These are phyloP conservation scores for Amylocarpus encephaloides DNA, from an alignment of 2,329 filamentous ascomycete species.

Conservation along the genomic window DNA sequence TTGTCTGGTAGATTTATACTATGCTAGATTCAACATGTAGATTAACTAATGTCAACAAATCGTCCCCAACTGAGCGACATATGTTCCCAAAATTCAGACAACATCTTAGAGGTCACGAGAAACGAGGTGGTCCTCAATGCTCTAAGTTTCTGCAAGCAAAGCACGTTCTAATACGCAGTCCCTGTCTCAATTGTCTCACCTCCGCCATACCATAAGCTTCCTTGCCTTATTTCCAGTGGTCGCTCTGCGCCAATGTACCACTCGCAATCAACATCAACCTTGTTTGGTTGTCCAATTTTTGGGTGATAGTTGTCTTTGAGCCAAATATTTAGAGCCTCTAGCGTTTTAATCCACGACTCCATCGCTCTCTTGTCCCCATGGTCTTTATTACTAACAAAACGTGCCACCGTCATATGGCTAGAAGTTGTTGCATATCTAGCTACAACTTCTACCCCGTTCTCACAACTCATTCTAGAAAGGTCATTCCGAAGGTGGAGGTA, in stretches of 20 bases:
- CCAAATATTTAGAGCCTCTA: background rate
- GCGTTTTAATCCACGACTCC: background rate
- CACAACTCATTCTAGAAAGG: background rate
- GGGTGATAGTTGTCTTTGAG: background rate
- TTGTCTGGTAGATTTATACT: too few relatives aligned
- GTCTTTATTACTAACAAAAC: background rate
- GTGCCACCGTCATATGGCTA: background rate
- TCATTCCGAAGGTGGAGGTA: background rate
- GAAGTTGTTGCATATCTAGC: background rate
- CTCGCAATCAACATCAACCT: background rate
- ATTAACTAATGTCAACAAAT: too few relatives aligned
- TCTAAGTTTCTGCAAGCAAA: too few relatives aligned
- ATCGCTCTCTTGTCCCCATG: background rate
- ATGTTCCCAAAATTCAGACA: too few relatives aligned
- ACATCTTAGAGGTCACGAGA: too few relatives aligned
- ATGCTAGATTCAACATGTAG: too few relatives aligned
- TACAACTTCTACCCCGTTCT: background rate
- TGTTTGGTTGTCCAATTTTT: background rate
- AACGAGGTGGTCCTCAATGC: too few relatives aligned
- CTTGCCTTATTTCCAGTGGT: background rate
- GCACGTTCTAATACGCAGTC: too few relatives aligned
- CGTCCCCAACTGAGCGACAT: too few relatives aligned
- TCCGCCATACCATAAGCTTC: background rate
- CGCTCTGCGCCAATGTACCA: background rate
- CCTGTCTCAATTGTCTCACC: background rate